phyloP scores from a whole-genome alignment of 2,329 filamentous ascomycete species.

The Alternaria triticimaculans region DNA sequence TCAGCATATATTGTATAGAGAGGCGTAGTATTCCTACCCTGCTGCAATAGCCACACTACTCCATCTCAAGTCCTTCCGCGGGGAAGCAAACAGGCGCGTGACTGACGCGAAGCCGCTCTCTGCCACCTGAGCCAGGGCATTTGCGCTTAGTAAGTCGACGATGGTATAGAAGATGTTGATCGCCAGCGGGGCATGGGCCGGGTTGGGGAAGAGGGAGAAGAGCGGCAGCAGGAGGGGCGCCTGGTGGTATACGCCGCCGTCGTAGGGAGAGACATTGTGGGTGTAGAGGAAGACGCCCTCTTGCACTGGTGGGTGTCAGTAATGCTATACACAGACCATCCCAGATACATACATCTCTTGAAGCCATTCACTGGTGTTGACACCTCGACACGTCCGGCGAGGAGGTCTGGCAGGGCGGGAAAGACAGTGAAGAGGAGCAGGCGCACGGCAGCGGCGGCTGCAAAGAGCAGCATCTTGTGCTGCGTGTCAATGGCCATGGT shows the following conservation, averaged over 20 bases:
- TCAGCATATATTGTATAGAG: conserved; percentile 16
- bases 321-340: background rate
- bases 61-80: conserved; percentile 76
- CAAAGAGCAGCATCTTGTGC: conserved; percentile 73
- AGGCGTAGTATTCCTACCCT: conserved; percentile 59
- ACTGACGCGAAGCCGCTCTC: conserved; percentile 78
- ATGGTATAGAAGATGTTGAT: conserved; percentile 81
- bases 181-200: conserved; percentile 70
- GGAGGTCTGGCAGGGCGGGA: conserved; percentile 80
- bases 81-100: conserved; percentile 79
- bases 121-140: conserved; percentile 79
- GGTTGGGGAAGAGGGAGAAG: conserved; percentile 84
- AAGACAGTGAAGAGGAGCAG: conserved; percentile 81
- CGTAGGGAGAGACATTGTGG: conserved; percentile 95
- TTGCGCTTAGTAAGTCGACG: conserved; percentile 81
- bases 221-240: conserved; percentile 86
- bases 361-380: conserved; percentile 98
- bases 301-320: conserved; percentile 68
- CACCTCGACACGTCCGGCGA: conserved; percentile 92
- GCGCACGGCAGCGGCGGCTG: conserved; percentile 77
- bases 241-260: conserved; percentile 83
- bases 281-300: conserved; percentile 96
- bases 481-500: conserved; percentile 55
- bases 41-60: conserved; percentile 78
- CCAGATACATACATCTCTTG: conserved; percentile 77